Base-by-base conservation (phyloP, 2,329 filamentous ascomycete species). In the Pseudogymnoascus sp. region DNA sequence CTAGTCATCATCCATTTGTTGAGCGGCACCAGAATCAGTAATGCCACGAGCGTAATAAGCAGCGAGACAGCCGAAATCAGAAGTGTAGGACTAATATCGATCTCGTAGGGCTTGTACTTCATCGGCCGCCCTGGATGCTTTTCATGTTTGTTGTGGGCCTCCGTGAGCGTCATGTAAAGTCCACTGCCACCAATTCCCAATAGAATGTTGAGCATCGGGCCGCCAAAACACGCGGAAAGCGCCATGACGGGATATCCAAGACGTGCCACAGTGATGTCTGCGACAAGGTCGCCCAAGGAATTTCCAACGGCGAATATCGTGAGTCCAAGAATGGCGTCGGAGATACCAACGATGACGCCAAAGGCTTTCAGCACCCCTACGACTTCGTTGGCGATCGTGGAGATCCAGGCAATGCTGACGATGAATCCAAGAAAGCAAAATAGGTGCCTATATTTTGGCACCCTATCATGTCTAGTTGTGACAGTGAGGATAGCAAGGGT, bases 181-280 rank as follows among this genome's bases (percentile, higher is more conserved):
- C 94, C 94, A 25, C 89, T 90, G 3, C 97, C 80, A n/a, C 94
- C 94, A 60, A 99, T 92, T 0, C 94, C 94, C 3, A 99, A 83
- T 0, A 99, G 78, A 66, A 99, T 99, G 70, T 99, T 99, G 41
- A 99, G 83, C 91, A 99, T 93, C 0, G 94, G 94, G 0, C 94
- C 95, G n/a, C 94, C 94, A 73, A 99, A 97, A 73, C 94, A 99
- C 4, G 94, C 94, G 35, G 90, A 92, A 41, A 88, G 71, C 39
- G 94, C 94, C 94, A 99, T 99, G 66, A 99, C 92, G 0, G 94
- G 94, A 75, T 92, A 97, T 2, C 94, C 94, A 2, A 99, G 84
- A 35, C 91, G 85, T 3, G 94, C 94, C 38, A 99, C 90, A 0
- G 94, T 99, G 61, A 97, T 90, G 72, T 99, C 90, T 14, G 94